Evolutionary conservation across 2,329 filamentous ascomycete genomes (phyloP).

Genomic region (Gnomoniopsis sp.): DNA sequence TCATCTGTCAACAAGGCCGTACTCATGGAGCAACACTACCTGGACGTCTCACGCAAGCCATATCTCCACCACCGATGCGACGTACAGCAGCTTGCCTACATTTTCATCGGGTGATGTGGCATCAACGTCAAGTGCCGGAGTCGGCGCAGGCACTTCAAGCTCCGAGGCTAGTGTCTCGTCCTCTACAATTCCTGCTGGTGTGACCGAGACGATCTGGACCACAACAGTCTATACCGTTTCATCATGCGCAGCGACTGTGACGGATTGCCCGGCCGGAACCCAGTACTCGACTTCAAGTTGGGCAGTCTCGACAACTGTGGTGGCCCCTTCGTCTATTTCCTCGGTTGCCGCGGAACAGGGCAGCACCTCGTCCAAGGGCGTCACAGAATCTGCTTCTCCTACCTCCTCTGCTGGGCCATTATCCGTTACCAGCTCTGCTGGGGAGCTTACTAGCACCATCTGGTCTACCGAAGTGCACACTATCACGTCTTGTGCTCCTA

Average conservation of each 20-base stretch:
- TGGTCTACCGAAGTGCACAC: slow-evolving; percentile 13
- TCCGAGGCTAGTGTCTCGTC: neutral
- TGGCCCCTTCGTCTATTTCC: neutral
- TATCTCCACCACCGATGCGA: neutral
- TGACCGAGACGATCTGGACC: slow-evolving; percentile 27
- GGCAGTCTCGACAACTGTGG: neutral
- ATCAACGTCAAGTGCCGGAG: neutral
- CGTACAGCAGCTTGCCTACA: neutral
- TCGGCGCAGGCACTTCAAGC: neutral
- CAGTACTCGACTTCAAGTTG: neutral
- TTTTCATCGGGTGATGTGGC: neutral
- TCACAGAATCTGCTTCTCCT: slow-evolving; percentile 22
- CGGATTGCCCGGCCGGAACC: slow-evolving; percentile 36
- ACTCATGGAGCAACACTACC: slow-evolving; percentile 6
- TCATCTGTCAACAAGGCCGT: slow-evolving; percentile 1
- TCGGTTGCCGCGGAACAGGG: neutral
- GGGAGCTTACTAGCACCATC: slow-evolving; percentile 8
- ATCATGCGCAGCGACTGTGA: slow-evolving; percentile 27
- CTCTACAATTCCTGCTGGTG: neutral
- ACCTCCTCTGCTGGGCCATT: slow-evolving; percentile 22
- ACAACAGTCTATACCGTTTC: slow-evolving; percentile 33
- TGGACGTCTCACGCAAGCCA: slow-evolving; percentile 1
- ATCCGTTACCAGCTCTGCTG: neutral
- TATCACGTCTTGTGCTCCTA: slow-evolving; percentile 12
- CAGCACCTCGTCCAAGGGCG: neutral